phyloP scores from a whole-genome alignment of 306 rosid species.

The barrel medic (Medicago truncatula) region MtrunA17r5.0-ANR NC_053049.1:35936001-35936500 shows the following conservation, averaged over 20 bases:
- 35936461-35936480: too few relatives aligned
- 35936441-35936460: too few relatives aligned
- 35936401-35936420: too few relatives aligned
- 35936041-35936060: slow-evolving; percentile 41
- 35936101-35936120: slow-evolving; percentile 20
- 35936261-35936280: too few relatives aligned
- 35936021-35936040: slow-evolving; percentile 24
- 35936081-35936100: slow-evolving; percentile 43
- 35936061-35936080: slow-evolving; percentile 40
- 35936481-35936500: too few relatives aligned
- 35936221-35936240: slow-evolving; percentile 39
- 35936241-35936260: slow-evolving; percentile 35
- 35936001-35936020: slow-evolving; percentile 15
- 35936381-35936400: too few relatives aligned
- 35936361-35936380: too few relatives aligned
- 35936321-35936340: too few relatives aligned
- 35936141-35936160: slow-evolving; percentile 51
- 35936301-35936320: too few relatives aligned
- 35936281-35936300: too few relatives aligned
- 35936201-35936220: slow-evolving; percentile 33
- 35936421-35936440: too few relatives aligned
- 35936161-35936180: slow-evolving; percentile 64
- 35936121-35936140: slow-evolving; percentile 39
- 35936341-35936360: too few relatives aligned
- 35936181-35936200: neutral